phyloP scores from a whole-genome alignment of 345 rosid species.

The Carallia brachiata region DNA sequence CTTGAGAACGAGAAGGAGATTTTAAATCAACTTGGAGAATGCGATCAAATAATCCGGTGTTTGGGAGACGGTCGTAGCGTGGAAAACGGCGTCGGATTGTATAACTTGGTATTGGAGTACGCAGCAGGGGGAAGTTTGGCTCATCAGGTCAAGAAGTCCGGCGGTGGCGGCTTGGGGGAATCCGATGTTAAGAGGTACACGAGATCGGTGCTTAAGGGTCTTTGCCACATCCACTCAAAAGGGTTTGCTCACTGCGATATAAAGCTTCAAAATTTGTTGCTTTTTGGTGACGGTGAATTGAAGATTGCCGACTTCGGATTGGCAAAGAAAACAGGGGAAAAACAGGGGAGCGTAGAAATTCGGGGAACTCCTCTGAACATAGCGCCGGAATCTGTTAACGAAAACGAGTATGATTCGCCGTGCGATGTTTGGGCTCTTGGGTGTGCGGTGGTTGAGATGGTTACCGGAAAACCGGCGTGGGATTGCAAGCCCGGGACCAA shows the following conservation, averaged over 20 bases:
- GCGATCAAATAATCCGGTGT: conserved; percentile 20
- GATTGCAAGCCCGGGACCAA: conserved; percentile 7
- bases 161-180: conserved; percentile 22
- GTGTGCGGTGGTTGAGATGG: conserved; percentile 36
- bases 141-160: conserved; percentile 13
- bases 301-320: conserved; percentile 37
- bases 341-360: conserved; percentile 16
- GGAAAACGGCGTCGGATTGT: conserved; percentile 16
- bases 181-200: conserved; percentile 9
- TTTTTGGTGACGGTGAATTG: conserved; percentile 21
- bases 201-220: conserved; percentile 28
- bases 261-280: conserved; percentile 31
- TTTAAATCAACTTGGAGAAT: conserved; percentile 12
- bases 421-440: conserved; percentile 42
- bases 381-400: conserved; percentile 36
- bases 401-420: conserved; percentile 22
- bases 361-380: conserved; percentile 39
- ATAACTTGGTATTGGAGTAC: conserved; percentile 31
- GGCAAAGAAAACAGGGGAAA: conserved; percentile 21
- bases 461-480: conserved; percentile 36
- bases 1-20: conserved; percentile 29
- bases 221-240: conserved; percentile 23
- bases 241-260: conserved; percentile 40
- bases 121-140: conserved; percentile 31
- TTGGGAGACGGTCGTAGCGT: conserved; percentile 17